Evolutionary conservation across 2,329 filamentous ascomycete genomes (phyloP), one percentile per base, ranked within the genome.

Genomic region (Monosporascus sp.): DNA sequence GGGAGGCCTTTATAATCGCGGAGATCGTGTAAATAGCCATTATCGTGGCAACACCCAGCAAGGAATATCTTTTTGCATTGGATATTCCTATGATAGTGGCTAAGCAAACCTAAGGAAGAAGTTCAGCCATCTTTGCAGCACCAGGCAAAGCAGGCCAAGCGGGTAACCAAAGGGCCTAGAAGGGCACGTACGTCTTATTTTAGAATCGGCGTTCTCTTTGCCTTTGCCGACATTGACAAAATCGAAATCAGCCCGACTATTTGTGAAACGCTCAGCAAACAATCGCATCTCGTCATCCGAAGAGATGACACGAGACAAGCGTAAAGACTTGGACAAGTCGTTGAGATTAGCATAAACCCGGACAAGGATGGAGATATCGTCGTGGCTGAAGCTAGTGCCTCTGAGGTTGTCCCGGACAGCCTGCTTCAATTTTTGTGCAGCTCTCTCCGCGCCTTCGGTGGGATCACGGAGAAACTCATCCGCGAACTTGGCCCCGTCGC

Each of bases 181-280:
- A 44, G 24, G 11, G 43, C 9, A 60, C 64, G 51, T 54, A 68
- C 65, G 60, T 61, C 65, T 61, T 59, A 68, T 65, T 51, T 68
- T 68, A 50, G 64, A 65, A 55, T 69, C 67, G 2, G 65, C 59
- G 41, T 69, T 69, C 58, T 69, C 67, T 54, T 68, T 69, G 51
- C 67, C 67, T 53, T 67, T 65, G 40, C 67, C 67, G 24, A 69
- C 67, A 43, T 69, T 69, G 58, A 69, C 61, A 57, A 69, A 69
- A 54, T 69, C 67, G 55, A 67, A 66, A 51, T 69, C 66, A 18
- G 65, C 64, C 31, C 66, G 58, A 49, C 60, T 66, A 58, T 69
- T 69, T 51, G 66, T 69, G 59, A 69, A 67, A 38, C 64, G 61
- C 47, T 69, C 66, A 7, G 65, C 66, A 58, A 69, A 69, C 14